Base-by-base conservation (phyloP, 108 stramenopile species). In the Stephanodiscus minutulus region DNA sequence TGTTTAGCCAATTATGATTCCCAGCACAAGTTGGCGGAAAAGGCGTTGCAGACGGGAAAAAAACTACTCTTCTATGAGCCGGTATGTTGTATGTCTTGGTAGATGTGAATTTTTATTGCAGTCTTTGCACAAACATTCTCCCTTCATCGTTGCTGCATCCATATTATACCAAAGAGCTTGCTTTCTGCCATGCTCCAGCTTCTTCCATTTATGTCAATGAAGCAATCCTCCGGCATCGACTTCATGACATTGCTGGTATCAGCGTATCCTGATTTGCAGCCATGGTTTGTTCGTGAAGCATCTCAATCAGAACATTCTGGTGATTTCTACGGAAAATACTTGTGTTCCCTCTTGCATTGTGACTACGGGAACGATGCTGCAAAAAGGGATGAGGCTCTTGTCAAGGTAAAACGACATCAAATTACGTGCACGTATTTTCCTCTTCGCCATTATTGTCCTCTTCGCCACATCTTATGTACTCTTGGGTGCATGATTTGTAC, bases 211-310 rank as follows among this genome's bases (percentile, higher is more conserved):
- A 73, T 88, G 20, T 18, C 54, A 47, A 48, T 56, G 0, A 48
- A 79, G 21, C 54, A 64, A 18, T 70, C 61, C 68, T 46, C 80
- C 9, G 65, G 75, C 31, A n/a, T n/a, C n/a, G n/a, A n/a, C n/a
- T 36, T 87, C 13, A 72, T 76, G 4, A 33, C 78, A 11, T 39
- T 92, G 46, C 82, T 88, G 48, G 94, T 88, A 21, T 88, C 94
- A 20, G 91, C 88, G 21, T 95, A 87, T 68, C 94, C 94, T 22
- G 94, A 95, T 73, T 43, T 95, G 29, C 81, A 73, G 49, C 90
- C 94, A 3, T 87, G 89, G 87, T 85, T 83, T 62, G 88, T 95
- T 22, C 76, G 73, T 55, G 70, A 82, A 53, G 79, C 78, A 17
- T 88, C 86, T 20, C 22, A 63, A 49, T 61, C 35, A 46, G 60